Evolutionary conservation across 2,329 filamentous ascomycete genomes (phyloP), one percentile per base, ranked within the genome.

Genomic region (Phymatotrichopsis omnivora): DNA sequence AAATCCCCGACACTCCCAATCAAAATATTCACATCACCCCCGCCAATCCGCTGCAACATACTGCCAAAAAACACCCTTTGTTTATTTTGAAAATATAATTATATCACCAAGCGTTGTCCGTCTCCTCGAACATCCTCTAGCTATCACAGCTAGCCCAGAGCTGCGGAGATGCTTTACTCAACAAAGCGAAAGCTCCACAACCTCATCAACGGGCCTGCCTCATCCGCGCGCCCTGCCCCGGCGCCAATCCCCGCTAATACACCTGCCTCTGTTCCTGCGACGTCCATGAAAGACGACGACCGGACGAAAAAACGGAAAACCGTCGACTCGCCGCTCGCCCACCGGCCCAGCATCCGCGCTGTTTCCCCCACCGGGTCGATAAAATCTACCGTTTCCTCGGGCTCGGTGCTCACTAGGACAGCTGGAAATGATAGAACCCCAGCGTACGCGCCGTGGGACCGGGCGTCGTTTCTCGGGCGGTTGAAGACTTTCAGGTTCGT

Each of bases 401-500:
- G 38, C 8, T 48, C 50, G 2, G 36, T 44, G 5, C 37, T 51
- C 11, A 30, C 40, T 3, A 34, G 23, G 33, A 33, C 28, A 5
- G 16, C 14, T 5, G 23, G 34, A 16, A 20, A 14, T 10, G 16
- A 33, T 19, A 33, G 24, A 33, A 47, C 48, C 11, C 50, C 52
- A 6, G 35, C 52, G 1, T 96, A 91, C 66, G 82, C 83, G 42
- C 89, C 91, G 0, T 83, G 80, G 67, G 87, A 91, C 62, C 82
- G 91, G 42, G 76, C 78, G 29, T 78, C 85, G 56, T 86, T 96
- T 51, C 70, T 96, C 8, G 76, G 74, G 57, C 71, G 91, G 19
- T 70, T 98, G 22, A 81, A 81, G 49, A 93, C 85, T 0, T 98
- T 93, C 61, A 82, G 89, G 60, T 85, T 89, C 56, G 78, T 96